phyloP scores from a whole-genome alignment of 2,329 filamentous ascomycete species.

The Ceratocystis albifundus region DNA sequence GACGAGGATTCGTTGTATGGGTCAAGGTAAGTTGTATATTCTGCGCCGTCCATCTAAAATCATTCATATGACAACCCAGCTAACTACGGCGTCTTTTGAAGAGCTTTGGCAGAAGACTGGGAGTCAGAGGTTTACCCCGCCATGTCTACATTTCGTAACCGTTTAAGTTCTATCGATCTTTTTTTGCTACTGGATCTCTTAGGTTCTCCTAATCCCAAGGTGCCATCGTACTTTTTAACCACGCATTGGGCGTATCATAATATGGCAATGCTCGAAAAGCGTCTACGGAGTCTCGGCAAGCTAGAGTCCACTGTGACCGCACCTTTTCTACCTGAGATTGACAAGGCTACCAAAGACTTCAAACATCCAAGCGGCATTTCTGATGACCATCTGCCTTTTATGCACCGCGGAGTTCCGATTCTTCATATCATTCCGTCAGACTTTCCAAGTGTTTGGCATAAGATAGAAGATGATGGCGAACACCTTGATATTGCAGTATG shows the following conservation, averaged over 20 bases:
- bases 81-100: conserved; percentile 25
- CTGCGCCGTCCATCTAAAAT: not conserved
- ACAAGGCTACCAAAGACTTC: conserved; percentile 42
- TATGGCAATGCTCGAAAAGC: conserved; percentile 61
- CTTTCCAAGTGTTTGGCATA: conserved; percentile 83
- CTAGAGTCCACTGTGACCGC: conserved; percentile 46
- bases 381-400: conserved; percentile 89
- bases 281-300: conserved; percentile 54
- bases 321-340: conserved; percentile 54
- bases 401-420: conserved; percentile 73
- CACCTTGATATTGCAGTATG: conserved; percentile 71
- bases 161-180: conserved; percentile 67
- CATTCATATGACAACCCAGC: not conserved
- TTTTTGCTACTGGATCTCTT: conserved; percentile 89
- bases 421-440: conserved; percentile 77
- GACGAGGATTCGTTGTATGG: conserved; percentile 79
- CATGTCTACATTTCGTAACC: conserved; percentile 61
- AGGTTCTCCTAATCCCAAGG: conserved; percentile 52
- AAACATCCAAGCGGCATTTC: conserved; percentile 43
- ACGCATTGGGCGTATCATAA: conserved; percentile 88
- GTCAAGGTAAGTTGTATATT: conserved; percentile 49
- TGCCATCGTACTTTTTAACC: conserved; percentile 78
- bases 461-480: conserved; percentile 66
- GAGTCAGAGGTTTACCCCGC: conserved; percentile 57
- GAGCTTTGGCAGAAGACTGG: conserved; percentile 71